A percentile compares a stretch with the other conserved stretches of the same genome.
phyloP scores from a whole-genome alignment of 192 early-diverging fungal genomes.

The Umbelopsis isabellina region DNA sequence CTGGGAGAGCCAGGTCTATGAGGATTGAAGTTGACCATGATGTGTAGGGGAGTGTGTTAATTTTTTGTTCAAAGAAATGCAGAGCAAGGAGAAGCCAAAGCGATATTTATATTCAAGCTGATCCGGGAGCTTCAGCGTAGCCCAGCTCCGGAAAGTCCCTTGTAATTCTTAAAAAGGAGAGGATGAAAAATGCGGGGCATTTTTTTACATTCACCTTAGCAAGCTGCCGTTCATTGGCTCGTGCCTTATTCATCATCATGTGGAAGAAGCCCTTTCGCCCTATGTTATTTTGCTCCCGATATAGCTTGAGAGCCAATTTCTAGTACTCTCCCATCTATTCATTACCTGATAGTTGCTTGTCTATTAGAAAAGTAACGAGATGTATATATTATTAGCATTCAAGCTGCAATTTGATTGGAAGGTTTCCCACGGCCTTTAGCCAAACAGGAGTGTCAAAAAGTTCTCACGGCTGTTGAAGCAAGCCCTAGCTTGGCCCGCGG shows the following conservation, averaged over 20 bases:
- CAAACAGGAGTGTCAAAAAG: conserved; percentile 2
- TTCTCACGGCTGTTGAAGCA: neutral
- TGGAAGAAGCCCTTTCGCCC: neutral
- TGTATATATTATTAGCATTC: too few relatives aligned
- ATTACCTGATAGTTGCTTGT: too few relatives aligned
- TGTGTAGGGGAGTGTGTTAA: neutral
- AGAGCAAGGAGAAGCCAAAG: neutral
- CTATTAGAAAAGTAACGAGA: too few relatives aligned
- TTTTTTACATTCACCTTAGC: neutral
- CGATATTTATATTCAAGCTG: conserved; percentile 22
- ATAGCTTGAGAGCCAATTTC: too few relatives aligned
- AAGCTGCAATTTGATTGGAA: neutral
- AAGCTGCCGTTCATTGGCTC: conserved; percentile 8
- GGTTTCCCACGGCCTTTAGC: conserved; percentile 7
- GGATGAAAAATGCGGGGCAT: conserved; percentile 8
- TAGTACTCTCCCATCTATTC: too few relatives aligned
- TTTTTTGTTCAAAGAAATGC: neutral
- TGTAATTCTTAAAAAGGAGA: conserved; percentile 17
- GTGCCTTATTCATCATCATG: conserved; percentile 24
- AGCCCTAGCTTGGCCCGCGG: neutral
- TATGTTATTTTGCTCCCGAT: too few relatives aligned
- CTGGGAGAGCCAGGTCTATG: conserved; percentile 34
- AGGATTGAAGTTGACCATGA: conserved; percentile 27
- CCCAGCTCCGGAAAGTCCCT: conserved; percentile 18
- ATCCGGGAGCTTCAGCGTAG: neutral